These are phyloP conservation scores for Thalassiosira profunda DNA, from an alignment of 108 stramenopile genomes.

Conservation along the genomic window DNA sequence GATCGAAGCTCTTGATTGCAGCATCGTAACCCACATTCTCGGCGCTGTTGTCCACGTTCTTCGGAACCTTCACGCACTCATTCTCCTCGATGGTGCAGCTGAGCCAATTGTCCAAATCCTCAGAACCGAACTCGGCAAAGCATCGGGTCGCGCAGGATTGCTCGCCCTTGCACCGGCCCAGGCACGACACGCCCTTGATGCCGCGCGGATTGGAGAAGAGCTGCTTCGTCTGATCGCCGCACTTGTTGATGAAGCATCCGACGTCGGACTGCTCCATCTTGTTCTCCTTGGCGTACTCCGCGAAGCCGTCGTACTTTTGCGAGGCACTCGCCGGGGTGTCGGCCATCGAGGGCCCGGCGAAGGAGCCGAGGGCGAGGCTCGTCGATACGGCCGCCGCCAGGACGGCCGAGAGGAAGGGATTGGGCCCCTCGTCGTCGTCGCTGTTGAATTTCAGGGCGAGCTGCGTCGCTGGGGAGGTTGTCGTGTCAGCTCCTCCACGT, in stretches of 20 bases:
- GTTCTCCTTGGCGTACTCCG: constrained; percentile 86
- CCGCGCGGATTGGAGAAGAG: constrained; percentile 89
- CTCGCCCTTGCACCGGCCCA: constrained; percentile 94
- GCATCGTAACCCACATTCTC: constrained; percentile 65
- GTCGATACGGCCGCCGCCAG: neutral
- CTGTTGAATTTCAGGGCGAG: neutral
- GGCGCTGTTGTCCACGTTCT: constrained; percentile 80
- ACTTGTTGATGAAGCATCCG: constrained; percentile 83
- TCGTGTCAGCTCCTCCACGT: too few relatives aligned
- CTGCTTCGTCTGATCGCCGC: constrained; percentile 74
- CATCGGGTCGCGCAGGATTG: constrained; percentile 88
- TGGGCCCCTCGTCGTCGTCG: neutral
- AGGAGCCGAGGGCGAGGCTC: constrained; percentile 1
- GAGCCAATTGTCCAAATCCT: constrained; percentile 82
- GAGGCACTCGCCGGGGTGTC: constrained; percentile 27
- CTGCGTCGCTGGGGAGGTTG: neutral
- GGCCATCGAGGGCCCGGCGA: constrained; percentile 21
- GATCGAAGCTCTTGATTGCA: constrained; percentile 76
- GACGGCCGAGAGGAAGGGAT: constrained; percentile 11
- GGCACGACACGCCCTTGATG: constrained; percentile 85
- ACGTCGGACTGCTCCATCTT: constrained; percentile 88
- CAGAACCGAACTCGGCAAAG: constrained; percentile 83
- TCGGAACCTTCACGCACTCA: constrained; percentile 88
- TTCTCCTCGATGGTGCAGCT: constrained; percentile 90
- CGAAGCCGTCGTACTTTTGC: constrained; percentile 79